Evolutionary conservation across 2,329 filamentous ascomycete species (phyloP), one percentile per base, ranked within the genome.

Genomic region (Fusarium concolor): DNA sequence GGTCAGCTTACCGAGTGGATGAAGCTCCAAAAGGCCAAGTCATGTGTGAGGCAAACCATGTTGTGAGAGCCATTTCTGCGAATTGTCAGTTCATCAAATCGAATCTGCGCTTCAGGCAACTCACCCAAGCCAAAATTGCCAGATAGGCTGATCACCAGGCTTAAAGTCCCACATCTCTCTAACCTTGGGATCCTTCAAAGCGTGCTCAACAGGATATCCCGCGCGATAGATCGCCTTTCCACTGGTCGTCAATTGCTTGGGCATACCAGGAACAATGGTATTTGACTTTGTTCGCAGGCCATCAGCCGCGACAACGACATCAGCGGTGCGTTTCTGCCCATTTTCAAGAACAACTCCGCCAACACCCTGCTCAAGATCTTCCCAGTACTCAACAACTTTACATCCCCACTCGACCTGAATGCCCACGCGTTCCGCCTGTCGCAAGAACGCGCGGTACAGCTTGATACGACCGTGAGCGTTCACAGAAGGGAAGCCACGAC

Each of bases 81-180:
- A 14, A 15, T 1, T 0, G 28, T 67, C 5, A 67, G 65, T 29
- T 3, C 1, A 0, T 3, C 3, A 4, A 20, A 2, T 0, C 5
- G 1, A 0, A 31, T 2, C 0, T 33, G 12, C 1, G 2, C 3
- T 8, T 0, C 6, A 10, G 2, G 0, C 0, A 6, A 52, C 65
- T 38, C 1, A 67, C 65, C 65, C 65, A 26, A 67, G 64, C 65
- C 65, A 67, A 3, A 67, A 67, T 1, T 67, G 65, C 65, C 65
- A 67, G 2, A 67, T 49, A 0, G 65, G 65, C 20, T 68, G 65
- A 2, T 50, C 49, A 0, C 24, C 28, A 6, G 65, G 65, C 7
- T 68, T 39, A 14, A 67, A 67, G 4, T 67, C 52, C 65, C 65
- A 67, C 65, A 68, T 67, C 53, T 67, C 64, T 4, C 38, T 8